A percentile compares a stretch with the other conserved stretches of the same genome.
Evolutionary conservation across 2,329 filamentous ascomycete genomes (phyloP).

Genomic region (Dactylellina sp.): DNA sequence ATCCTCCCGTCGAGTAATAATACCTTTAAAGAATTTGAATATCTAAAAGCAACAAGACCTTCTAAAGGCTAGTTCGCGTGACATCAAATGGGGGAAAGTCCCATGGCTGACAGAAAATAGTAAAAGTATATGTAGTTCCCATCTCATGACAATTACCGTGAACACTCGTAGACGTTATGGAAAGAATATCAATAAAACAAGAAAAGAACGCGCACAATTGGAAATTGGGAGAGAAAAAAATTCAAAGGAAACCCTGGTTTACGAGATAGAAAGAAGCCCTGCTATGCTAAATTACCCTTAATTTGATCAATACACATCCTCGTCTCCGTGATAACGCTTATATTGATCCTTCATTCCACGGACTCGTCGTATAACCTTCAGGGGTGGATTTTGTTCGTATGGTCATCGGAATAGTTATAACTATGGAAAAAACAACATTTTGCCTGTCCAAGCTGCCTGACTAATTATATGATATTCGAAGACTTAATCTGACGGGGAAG

Average conservation of each 20-base stretch:
- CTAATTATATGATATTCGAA: neutral
- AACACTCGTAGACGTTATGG: slow-evolving; percentile 11
- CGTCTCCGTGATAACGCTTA: neutral
- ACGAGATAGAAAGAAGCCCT: slow-evolving; percentile 1
- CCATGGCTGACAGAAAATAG: slow-evolving; percentile 2
- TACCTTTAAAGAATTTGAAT: neutral
- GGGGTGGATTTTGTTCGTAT: neutral
- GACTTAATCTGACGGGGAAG: slow-evolving; percentile 39
- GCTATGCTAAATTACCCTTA: slow-evolving; percentile 41
- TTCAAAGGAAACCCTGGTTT: neutral
- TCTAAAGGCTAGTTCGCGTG: neutral
- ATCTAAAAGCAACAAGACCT: neutral
- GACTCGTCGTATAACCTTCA: neutral
- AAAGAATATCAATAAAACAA: slow-evolving; percentile 14
- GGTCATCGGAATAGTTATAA: neutral
- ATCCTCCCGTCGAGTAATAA: too few species aligned
- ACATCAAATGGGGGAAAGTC: neutral
- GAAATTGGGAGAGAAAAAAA: slow-evolving; percentile 14
- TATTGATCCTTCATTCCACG: neutral
- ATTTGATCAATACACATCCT: slow-evolving; percentile 11
- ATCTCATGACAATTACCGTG: slow-evolving; percentile 28
- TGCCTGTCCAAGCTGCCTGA: neutral
- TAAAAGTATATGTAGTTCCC: slow-evolving; percentile 19
- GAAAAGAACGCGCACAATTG: slow-evolving; percentile 4
- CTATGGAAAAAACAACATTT: too few species aligned